Evolutionary conservation across 2,329 filamentous ascomycete genomes (phyloP).

Genomic region (Leptographium flavum): DNA sequence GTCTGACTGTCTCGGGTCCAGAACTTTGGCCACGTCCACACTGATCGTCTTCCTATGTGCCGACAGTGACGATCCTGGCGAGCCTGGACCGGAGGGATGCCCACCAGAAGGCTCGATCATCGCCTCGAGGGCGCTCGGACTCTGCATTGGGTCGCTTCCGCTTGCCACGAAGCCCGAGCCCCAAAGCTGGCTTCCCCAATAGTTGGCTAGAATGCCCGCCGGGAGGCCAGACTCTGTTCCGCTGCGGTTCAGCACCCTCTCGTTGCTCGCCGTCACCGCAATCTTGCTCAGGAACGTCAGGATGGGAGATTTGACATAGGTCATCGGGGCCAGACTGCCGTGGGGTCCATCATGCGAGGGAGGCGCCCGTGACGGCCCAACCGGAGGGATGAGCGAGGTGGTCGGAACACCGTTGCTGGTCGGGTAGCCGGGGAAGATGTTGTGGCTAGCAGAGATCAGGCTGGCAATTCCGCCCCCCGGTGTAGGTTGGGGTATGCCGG

Average conservation of each 20-base stretch:
- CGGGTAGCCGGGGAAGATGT: constrained; percentile 51
- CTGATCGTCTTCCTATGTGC: constrained; percentile 30
- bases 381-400: neutral
- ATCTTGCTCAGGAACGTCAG: constrained; percentile 76
- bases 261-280: constrained; percentile 68
- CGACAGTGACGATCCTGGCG: neutral
- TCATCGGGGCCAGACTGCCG: constrained; percentile 56
- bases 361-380: constrained; percentile 16
- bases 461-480: constrained; percentile 59
- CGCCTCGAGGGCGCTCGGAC: neutral
- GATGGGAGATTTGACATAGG: constrained; percentile 69
- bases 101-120: constrained; percentile 16
- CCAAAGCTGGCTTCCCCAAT: constrained; percentile 87
- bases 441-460: constrained; percentile 74
- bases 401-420: constrained; percentile 8
- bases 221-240: constrained; percentile 61
- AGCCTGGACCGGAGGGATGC: no score
- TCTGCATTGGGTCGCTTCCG: constrained; percentile 8
- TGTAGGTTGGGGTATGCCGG: constrained; percentile 17
- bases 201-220: constrained; percentile 76
- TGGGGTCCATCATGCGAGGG: constrained; percentile 22
- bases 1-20: constrained; percentile 11
- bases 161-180: constrained; percentile 14
- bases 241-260: constrained; percentile 47
- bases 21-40: constrained; percentile 22